A percentile compares a stretch with the other conserved stretches of the same genome.
Evolutionary conservation across 2,329 filamentous ascomycete genomes (phyloP).

Genomic region (Cadophora malorum): DNA sequence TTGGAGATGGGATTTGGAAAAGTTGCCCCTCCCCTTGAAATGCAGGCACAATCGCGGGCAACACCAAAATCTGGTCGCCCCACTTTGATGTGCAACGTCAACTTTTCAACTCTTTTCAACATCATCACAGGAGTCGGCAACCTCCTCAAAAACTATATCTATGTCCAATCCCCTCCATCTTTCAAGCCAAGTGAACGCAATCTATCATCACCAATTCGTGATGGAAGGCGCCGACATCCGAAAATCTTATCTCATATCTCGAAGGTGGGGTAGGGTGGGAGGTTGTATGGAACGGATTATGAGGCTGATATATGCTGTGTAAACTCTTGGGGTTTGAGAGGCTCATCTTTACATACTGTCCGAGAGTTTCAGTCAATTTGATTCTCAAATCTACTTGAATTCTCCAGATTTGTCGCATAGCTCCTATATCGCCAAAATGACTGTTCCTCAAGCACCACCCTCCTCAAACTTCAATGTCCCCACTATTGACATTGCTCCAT

Average conservation of each 20-base stretch:
- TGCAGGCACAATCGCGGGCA: not conserved
- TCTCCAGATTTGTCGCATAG: not conserved
- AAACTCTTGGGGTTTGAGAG: not conserved
- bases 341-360: not conserved
- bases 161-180: not conserved
- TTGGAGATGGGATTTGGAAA: not conserved
- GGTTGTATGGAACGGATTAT: not conserved
- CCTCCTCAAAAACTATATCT: not conserved
- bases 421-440: not conserved
- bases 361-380: not conserved
- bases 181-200: not conserved
- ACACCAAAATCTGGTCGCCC: not conserved
- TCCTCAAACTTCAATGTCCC: conserved; percentile 28
- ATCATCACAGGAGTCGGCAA: not conserved
- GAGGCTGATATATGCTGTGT: conserved; percentile 4
- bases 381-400: not conserved
- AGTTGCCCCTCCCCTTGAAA: not conserved
- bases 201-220: not conserved
- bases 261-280: conserved; percentile 22
- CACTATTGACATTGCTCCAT: conserved; percentile 38
- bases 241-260: conserved; percentile 28
- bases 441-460: conserved; percentile 5
- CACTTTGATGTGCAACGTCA: not conserved
- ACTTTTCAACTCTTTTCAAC: not conserved
- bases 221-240: conserved; percentile 27